Conservation (phyloP, 805 yeast genomes). For the Lipomyces yamanashiensis region DNA sequence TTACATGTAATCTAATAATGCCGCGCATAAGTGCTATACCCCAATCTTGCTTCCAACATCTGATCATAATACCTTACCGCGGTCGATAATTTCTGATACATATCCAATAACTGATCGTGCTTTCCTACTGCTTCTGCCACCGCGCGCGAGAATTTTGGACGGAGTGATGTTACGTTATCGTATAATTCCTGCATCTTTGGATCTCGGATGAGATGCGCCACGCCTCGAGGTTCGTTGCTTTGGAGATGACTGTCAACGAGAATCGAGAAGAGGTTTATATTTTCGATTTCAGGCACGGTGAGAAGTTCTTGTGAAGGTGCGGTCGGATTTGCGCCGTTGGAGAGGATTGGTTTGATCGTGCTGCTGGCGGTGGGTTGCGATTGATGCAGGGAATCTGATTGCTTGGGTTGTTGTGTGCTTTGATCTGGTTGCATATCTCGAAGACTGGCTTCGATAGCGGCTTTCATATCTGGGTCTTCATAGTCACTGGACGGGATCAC, state of each 20-base stretch:
- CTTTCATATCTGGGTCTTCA: slow-evolving; percentile 82
- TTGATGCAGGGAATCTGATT: slow-evolving; percentile 24
- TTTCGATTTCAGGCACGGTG: slow-evolving; percentile 68
- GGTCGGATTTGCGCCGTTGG: neutral
- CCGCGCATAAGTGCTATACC: slow-evolving; percentile 11
- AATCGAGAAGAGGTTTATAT: slow-evolving; percentile 70
- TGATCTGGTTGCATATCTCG: slow-evolving; percentile 62
- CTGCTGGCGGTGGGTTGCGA: neutral
- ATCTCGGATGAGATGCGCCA: slow-evolving; percentile 50
- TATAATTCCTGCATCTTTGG: slow-evolving; percentile 61
- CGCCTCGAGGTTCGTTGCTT: slow-evolving; percentile 51
- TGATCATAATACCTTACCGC: slow-evolving; percentile 77
- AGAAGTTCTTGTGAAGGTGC: slow-evolving; percentile 43
- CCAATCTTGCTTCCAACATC: slow-evolving; percentile 57
- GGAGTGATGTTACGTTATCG: slow-evolving; percentile 60
- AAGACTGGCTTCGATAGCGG: slow-evolving; percentile 92
- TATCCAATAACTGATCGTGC: slow-evolving; percentile 64
- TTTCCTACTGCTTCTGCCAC: slow-evolving; percentile 61
- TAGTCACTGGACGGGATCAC: slow-evolving; percentile 51
- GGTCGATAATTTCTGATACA: slow-evolving; percentile 78
- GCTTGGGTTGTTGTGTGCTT: slow-evolving; percentile 36
- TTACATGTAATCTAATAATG: slow-evolving; percentile 1
- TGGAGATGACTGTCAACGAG: slow-evolving; percentile 57
- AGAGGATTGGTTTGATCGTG: slow-evolving; percentile 7
- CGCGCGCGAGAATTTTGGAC: slow-evolving; percentile 71